These are phyloP conservation scores for Senna siamea DNA, from an alignment of 306 rosid genomes.

Conservation along the genomic window DNA sequence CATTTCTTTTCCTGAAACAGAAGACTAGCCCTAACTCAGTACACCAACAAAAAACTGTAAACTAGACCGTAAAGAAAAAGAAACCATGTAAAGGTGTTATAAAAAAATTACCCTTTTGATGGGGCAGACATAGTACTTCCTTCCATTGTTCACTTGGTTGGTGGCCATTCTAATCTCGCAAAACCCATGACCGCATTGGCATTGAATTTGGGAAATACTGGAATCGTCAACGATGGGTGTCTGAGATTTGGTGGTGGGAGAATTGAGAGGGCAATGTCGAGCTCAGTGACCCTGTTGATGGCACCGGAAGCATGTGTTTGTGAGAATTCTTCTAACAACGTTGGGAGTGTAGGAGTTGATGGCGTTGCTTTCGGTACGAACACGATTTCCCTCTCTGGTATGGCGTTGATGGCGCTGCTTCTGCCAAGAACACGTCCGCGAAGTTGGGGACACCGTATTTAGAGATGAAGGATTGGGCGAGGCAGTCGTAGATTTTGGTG, in stretches of 20 bases:
- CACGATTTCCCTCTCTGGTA: no score
- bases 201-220: not conserved
- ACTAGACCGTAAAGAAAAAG: no score
- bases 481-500: no score
- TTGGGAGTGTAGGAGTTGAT: not conserved
- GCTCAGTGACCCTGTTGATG: slow-evolving; percentile 36
- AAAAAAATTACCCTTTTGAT: slow-evolving; percentile 45
- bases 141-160: slow-evolving; percentile 4
- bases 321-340: slow-evolving; percentile 3
- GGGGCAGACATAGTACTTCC: slow-evolving; percentile 48
- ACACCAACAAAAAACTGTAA: no score
- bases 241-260: not conserved
- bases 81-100: no score
- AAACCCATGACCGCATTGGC: slow-evolving; percentile 46
- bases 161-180: slow-evolving; percentile 26
- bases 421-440: no score
- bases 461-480: no score
- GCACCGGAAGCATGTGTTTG: slow-evolving; percentile 34
- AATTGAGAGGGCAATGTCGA: slow-evolving; percentile 29
- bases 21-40: not conserved
- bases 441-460: no score
- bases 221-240: not conserved
- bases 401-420: no score
- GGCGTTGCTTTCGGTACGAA: no score
- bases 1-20: slow-evolving; percentile 41